phyloP scores from a whole-genome alignment of 352 stramenopile genomes.

The Plasmopara muralis region DNA sequence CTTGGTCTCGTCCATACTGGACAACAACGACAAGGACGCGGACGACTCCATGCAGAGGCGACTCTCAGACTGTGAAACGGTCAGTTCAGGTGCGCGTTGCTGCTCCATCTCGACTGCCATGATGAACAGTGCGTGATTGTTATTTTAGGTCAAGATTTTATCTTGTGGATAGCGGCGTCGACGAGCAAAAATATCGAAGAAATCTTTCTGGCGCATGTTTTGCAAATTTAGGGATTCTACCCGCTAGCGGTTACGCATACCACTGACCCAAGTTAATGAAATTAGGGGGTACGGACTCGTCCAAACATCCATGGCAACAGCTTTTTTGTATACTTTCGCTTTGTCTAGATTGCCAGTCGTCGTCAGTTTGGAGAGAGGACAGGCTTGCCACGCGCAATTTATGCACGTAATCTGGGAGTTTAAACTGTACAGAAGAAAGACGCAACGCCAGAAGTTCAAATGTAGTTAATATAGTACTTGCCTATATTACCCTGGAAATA shows the following conservation, averaged over 20 bases:
- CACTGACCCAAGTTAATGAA: neutral
- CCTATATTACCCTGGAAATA: too few species aligned
- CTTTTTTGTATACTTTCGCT: too few species aligned
- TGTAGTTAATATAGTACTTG: too few species aligned
- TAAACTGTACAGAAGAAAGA: too few species aligned
- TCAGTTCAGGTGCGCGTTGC: slow-evolving; percentile 23
- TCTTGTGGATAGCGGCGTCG: slow-evolving; percentile 7
- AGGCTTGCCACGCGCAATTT: too few species aligned
- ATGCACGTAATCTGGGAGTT: too few species aligned
- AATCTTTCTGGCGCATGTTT: slow-evolving; percentile 23
- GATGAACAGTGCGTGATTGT: neutral
- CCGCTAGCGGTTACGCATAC: neutral
- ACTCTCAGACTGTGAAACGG: slow-evolving; percentile 15
- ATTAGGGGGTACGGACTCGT: neutral
- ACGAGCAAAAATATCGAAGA: slow-evolving; percentile 29
- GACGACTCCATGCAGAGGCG: slow-evolving; percentile 5
- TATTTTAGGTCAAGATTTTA: slow-evolving; percentile 4
- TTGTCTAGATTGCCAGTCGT: too few species aligned
- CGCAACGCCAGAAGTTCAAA: too few species aligned
- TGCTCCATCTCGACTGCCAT: slow-evolving; percentile 28
- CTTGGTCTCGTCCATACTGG: slow-evolving; percentile 12
- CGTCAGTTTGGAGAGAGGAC: too few species aligned
- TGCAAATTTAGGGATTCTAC: slow-evolving; percentile 11
- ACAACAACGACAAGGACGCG: neutral
- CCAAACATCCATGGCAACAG: too few species aligned